phyloP scores from a whole-genome alignment of 1,139 yeast species.

The Geotrichum bryndzae region DNA sequence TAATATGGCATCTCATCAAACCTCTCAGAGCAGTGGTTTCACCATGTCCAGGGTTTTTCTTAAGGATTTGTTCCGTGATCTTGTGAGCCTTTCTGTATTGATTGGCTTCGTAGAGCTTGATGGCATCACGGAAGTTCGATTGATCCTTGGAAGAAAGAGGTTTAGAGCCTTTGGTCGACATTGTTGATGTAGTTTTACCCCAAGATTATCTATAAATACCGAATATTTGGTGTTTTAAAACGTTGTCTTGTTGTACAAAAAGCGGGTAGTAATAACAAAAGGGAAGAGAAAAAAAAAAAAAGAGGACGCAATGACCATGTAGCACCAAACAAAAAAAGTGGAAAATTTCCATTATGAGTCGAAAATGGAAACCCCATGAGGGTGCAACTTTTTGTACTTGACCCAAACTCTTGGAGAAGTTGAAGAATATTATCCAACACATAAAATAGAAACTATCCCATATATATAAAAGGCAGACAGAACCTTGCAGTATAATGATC shows the following conservation, averaged over 20 bases:
- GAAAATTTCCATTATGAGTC: neutral
- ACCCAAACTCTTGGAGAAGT: too few relatives aligned
- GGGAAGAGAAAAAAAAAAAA: neutral
- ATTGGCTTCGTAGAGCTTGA: conserved; percentile 73
- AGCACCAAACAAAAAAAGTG: neutral
- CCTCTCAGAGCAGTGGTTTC: conserved; percentile 87
- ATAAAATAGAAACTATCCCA: too few relatives aligned
- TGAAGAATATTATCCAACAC: too few relatives aligned
- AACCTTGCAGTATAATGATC: too few relatives aligned
- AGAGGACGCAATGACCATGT: neutral
- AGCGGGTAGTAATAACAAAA: conserved; percentile 1
- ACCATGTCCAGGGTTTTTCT: conserved; percentile 69
- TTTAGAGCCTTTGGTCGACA: conserved; percentile 22
- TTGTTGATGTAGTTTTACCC: neutral
- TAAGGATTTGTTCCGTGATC: conserved; percentile 66
- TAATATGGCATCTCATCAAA: conserved; percentile 50
- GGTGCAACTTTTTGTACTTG: too few relatives aligned
- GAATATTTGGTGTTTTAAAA: neutral
- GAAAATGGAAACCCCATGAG: neutral
- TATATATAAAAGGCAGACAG: too few relatives aligned
- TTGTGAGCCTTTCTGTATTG: conserved; percentile 84
- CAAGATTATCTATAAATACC: neutral
- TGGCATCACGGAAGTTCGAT: conserved; percentile 69
- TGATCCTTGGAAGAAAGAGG: conserved; percentile 49
- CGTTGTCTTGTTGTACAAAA: neutral